phyloP scores from a whole-genome alignment of 805 yeast genomes.

The Saturnispora gosingensis region DNA sequence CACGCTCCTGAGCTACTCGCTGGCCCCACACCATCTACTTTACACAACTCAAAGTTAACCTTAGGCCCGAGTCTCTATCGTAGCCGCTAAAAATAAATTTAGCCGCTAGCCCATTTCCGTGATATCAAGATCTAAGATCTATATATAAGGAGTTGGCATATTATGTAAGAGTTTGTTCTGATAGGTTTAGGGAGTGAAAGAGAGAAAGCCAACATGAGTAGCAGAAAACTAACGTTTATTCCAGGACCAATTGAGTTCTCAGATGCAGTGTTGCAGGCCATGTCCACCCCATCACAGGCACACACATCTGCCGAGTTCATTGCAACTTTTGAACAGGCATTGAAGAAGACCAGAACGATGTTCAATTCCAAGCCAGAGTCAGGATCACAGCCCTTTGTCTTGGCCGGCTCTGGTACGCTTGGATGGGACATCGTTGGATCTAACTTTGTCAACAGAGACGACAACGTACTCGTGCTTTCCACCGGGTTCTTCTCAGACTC shows the following conservation, averaged over 20 bases:
- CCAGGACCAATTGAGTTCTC: slow-evolving; percentile 45
- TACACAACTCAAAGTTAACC: not conserved
- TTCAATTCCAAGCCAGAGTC: slow-evolving; percentile 56
- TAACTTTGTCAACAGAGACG: slow-evolving; percentile 58
- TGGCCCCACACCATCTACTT: not conserved
- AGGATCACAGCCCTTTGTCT: slow-evolving; percentile 65
- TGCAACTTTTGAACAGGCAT: slow-evolving; percentile 57
- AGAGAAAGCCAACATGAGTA: not conserved
- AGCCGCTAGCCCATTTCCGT: not conserved
- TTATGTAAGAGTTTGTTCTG: not conserved
- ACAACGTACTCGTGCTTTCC: slow-evolving; percentile 69
- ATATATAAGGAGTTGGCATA: not conserved
- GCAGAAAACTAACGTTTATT: slow-evolving; percentile 28
- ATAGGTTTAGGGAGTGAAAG: not conserved
- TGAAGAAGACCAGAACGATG: slow-evolving; percentile 59
- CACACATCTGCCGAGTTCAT: slow-evolving; percentile 85
- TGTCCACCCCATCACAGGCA: slow-evolving; percentile 77
- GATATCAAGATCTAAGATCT: not conserved
- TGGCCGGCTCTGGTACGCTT: slow-evolving; percentile 87
- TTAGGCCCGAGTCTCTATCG: not conserved
- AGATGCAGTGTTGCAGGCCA: slow-evolving; percentile 67
- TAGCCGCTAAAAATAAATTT: not conserved
- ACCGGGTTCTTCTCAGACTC: slow-evolving; percentile 88
- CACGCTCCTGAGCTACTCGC: not conserved
- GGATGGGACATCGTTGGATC: slow-evolving; percentile 92